phyloP scores from a whole-genome alignment of 116 monocot species.

The Trichopus zeylanicus region DNA sequence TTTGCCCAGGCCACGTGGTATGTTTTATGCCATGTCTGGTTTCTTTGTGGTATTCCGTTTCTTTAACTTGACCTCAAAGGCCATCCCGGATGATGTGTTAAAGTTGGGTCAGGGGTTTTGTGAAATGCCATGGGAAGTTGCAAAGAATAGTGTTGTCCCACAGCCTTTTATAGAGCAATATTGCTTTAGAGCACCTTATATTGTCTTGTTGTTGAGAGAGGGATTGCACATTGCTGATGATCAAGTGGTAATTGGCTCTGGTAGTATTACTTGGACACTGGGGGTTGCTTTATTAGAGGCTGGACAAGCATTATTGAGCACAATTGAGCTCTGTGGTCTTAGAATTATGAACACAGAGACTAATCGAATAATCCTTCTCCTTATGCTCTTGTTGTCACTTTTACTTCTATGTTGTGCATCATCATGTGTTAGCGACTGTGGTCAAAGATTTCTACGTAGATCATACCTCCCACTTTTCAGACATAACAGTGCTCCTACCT shows the following conservation, averaged over 20 bases:
- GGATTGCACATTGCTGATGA: conserved; percentile 82
- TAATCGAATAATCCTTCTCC: conserved; percentile 21
- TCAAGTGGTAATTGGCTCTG: conserved; percentile 77
- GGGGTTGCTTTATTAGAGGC: conserved; percentile 87
- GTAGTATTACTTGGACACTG: conserved; percentile 94
- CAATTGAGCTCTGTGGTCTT: conserved; percentile 39
- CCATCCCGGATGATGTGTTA: conserved; percentile 55
- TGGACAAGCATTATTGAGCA: conserved; percentile 49
- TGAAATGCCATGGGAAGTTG: conserved; percentile 64
- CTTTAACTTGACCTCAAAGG: conserved; percentile 76
- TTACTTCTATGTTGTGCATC: conserved; percentile 44
- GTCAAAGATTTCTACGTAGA: conserved; percentile 49
- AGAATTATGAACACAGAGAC: conserved; percentile 31
- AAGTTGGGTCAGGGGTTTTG: conserved; percentile 71
- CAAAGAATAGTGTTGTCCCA: conserved; percentile 75
- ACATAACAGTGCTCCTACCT: conserved; percentile 38
- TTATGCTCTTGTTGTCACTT: conserved; percentile 46
- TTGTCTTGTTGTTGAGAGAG: conserved; percentile 73
- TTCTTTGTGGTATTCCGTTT: conserved; percentile 92
- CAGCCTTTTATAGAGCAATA: conserved; percentile 97
- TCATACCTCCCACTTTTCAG: conserved; percentile 69
- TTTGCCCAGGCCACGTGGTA: conserved; percentile 59
- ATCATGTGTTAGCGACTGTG: conserved; percentile 40
- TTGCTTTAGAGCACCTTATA: conserved; percentile 95
- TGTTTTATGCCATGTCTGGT: conserved; percentile 94